These are phyloP conservation scores for Aspergillus carlsbadensis DNA, from an alignment of 495 filamentous ascomycete genomes.

Conservation along the genomic window DNA sequence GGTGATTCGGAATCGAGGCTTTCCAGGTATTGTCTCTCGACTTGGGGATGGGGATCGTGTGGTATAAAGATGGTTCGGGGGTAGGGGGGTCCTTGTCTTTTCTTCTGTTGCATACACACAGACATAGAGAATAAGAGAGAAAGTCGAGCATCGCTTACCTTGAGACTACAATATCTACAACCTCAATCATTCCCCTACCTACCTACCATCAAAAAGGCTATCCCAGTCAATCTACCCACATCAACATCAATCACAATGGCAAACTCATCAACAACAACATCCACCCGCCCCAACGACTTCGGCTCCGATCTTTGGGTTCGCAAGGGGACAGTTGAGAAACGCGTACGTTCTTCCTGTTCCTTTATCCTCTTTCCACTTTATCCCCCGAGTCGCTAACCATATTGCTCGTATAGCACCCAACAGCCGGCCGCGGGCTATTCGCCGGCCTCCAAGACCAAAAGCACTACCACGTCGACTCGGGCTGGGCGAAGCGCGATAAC, in stretches of 20 bases:
- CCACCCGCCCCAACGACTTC: slow-evolving; percentile 34
- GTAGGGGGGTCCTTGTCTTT: no score
- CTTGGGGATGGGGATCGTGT: no score
- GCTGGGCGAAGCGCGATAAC: slow-evolving; percentile 34
- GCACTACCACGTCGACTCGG: slow-evolving; percentile 43
- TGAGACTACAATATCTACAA: no score
- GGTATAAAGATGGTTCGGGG: background rate
- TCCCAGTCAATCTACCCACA: background rate
- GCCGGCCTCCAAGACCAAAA: slow-evolving; percentile 46
- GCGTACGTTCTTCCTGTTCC: slow-evolving; percentile 19
- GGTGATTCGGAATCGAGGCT: slow-evolving; percentile 8
- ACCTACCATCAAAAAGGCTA: background rate
- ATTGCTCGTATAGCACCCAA: slow-evolving; percentile 26
- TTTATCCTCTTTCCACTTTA: background rate
- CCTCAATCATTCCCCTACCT: no score
- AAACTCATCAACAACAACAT: slow-evolving; percentile 9
- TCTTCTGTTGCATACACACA: no score
- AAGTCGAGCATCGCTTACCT: no score
- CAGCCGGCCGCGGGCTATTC: slow-evolving; percentile 44
- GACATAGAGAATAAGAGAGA: no score
- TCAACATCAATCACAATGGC: background rate
- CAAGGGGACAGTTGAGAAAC: slow-evolving; percentile 15
- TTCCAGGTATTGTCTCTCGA: background rate
- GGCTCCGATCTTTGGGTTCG: slow-evolving; percentile 43
- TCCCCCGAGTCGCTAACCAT: background rate